Evolutionary conservation across 2,329 filamentous ascomycete genomes (phyloP).

Genomic region (Chaetomiaceae sp.): DNA sequence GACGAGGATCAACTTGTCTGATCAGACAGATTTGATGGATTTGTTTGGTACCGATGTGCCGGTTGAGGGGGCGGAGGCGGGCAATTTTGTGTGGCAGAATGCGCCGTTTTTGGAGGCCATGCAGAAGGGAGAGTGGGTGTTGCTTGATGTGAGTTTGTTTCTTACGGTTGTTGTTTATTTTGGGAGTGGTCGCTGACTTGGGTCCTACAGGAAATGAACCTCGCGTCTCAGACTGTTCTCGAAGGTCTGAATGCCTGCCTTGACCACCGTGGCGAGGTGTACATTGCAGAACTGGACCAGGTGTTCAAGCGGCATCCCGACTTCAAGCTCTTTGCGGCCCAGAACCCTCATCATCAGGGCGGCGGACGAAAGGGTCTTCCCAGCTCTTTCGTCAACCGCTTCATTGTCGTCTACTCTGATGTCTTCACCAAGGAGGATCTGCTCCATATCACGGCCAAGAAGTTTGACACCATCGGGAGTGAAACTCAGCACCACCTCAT

Average conservation of each 20-base stretch:
- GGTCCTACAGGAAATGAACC: conserved; percentile 71
- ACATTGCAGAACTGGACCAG: conserved; percentile 90
- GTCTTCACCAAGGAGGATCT: conserved; percentile 79
- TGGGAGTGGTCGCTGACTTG: conserved; percentile 2
- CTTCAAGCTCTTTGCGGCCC: conserved; percentile 93
- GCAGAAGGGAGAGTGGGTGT: conserved; percentile 94
- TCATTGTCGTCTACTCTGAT: conserved; percentile 96
- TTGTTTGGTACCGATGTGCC: conserved; percentile 95
- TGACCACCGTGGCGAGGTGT: conserved; percentile 93
- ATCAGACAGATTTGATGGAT: conserved; percentile 97
- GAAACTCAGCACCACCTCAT: conserved; percentile 65
- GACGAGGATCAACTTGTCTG: conserved; percentile 92
- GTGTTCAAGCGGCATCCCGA: conserved; percentile 84
- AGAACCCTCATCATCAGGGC: conserved; percentile 96
- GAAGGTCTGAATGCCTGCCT: conserved; percentile 95
- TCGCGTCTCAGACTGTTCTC: conserved; percentile 92
- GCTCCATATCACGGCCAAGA: conserved; percentile 71
- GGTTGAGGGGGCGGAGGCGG: conserved; percentile 84
- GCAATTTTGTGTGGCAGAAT: conserved; percentile 91
- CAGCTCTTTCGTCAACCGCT: conserved; percentile 94
- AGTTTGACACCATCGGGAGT: conserved; percentile 61
- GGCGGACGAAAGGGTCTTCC: conserved; percentile 92
- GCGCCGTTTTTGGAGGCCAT: conserved; percentile 94
- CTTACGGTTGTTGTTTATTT: not conserved
- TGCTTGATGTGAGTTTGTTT: conserved; percentile 57